Evolutionary conservation across 2,329 filamentous ascomycete genomes (phyloP).

Genomic region (Metarhizium anisopliae): DNA sequence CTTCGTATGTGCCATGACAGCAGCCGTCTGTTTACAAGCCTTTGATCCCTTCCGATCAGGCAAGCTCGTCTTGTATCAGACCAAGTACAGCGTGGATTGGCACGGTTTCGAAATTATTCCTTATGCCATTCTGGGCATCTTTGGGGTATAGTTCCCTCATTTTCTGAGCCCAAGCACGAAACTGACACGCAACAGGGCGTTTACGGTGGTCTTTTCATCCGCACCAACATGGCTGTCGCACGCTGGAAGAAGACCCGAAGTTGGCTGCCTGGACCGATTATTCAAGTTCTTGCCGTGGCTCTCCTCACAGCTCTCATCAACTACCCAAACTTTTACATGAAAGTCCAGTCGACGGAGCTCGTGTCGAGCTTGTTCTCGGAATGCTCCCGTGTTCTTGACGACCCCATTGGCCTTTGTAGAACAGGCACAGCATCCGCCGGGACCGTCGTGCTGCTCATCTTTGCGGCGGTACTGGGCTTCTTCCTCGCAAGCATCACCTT

Average conservation of each 20-base stretch:
- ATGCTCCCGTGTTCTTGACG: slow-evolving; percentile 72
- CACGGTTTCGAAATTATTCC: slow-evolving; percentile 90
- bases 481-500: slow-evolving; percentile 83
- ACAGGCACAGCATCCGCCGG: slow-evolving; percentile 73
- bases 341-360: slow-evolving; percentile 82
- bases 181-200: slow-evolving; percentile 47
- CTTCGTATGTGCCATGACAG: slow-evolving; percentile 99
- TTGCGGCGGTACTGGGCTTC: slow-evolving; percentile 78
- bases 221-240: slow-evolving; percentile 80
- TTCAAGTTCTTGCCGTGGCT: slow-evolving; percentile 73
- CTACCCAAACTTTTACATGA: slow-evolving; percentile 94
- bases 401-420: slow-evolving; percentile 85
- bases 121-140: slow-evolving; percentile 74
- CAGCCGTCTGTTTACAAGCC: slow-evolving; percentile 83
- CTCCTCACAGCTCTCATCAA: slow-evolving; percentile 81
- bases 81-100: slow-evolving; percentile 86
- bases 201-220: slow-evolving; percentile 92
- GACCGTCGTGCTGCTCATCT: slow-evolving; percentile 72
- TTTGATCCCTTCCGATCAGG: slow-evolving; percentile 92
- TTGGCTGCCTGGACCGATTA: slow-evolving; percentile 63
- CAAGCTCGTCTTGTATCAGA: slow-evolving; percentile 92
- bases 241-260: slow-evolving; percentile 62
- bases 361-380: slow-evolving; percentile 89
- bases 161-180: slow-evolving; percentile 6
- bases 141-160: slow-evolving; percentile 47